These are phyloP conservation scores for Simmondsia chinensis DNA, from an alignment of 148 eudicot species.

Conservation along the genomic window DNA sequence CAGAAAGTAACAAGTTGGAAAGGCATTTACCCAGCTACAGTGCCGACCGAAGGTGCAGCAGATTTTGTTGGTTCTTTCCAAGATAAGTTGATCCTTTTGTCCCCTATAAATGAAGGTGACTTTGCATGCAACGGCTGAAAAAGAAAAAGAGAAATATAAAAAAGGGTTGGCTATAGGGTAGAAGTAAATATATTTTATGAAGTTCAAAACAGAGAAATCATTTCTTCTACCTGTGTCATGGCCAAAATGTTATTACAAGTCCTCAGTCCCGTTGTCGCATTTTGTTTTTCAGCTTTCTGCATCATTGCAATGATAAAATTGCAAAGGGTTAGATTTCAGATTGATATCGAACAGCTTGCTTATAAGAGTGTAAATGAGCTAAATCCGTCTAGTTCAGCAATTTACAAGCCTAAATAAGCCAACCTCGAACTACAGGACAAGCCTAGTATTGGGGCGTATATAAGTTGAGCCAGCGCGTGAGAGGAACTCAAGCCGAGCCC, in stretches of 20 bases:
- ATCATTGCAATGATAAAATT: slow-evolving; percentile 1
- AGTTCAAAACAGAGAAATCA: not conserved
- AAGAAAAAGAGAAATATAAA: slow-evolving; percentile 4
- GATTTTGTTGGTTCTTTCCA: slow-evolving; percentile 74
- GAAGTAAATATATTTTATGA: not conserved
- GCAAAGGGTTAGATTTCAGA: too few species aligned
- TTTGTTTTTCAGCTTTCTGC: slow-evolving; percentile 80
- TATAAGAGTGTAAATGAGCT: too few species aligned
- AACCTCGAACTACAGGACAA: too few species aligned
- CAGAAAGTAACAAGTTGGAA: too few species aligned
- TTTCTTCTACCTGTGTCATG: slow-evolving; percentile 64
- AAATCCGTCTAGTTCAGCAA: too few species aligned
- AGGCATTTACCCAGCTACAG: slow-evolving; percentile 42
- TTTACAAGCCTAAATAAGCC: too few species aligned
- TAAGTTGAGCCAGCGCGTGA: too few species aligned
- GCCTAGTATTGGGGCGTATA: too few species aligned
- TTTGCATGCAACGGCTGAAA: slow-evolving; percentile 66
- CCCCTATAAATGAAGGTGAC: slow-evolving; percentile 76
- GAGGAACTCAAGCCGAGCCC: too few species aligned
- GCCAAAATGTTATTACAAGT: slow-evolving; percentile 91
- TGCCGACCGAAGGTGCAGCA: slow-evolving; percentile 22
- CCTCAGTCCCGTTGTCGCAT: slow-evolving; percentile 63
- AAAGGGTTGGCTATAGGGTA: slow-evolving; percentile 3
- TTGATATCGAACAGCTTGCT: too few species aligned
- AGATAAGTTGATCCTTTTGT: slow-evolving; percentile 70